These are phyloP conservation scores for Vigna reflexopilosa DNA, from an alignment of 306 rosid genomes.

Conservation along the genomic window DNA sequence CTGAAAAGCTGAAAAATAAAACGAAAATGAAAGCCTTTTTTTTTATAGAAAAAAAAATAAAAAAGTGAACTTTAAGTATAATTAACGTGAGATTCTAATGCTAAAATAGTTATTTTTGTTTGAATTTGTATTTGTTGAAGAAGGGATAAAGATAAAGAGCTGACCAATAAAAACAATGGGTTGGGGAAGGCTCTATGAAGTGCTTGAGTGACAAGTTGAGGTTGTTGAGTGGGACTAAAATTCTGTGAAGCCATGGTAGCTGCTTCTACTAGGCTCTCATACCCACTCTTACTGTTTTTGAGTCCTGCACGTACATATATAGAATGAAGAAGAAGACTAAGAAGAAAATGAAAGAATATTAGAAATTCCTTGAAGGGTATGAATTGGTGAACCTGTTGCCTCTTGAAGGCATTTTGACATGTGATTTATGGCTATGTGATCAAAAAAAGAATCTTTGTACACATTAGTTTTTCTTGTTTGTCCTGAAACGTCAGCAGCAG, in stretches of 20 bases:
- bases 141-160: conserved; percentile 17
- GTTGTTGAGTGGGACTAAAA: conserved; percentile 60
- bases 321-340: background rate
- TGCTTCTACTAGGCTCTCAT: conserved; percentile 79
- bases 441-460: conserved; percentile 74
- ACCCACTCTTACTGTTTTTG: conserved; percentile 69
- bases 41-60: no score
- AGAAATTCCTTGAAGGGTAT: background rate
- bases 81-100: no score
- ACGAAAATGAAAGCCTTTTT: no score
- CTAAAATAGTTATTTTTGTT: no score
- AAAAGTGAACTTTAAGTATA: no score
- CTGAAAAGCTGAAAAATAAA: no score
- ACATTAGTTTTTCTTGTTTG: conserved; percentile 45
- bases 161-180: conserved; percentile 65
- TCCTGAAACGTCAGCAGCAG: conserved; percentile 43
- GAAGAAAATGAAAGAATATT: background rate
- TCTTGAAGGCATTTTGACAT: conserved; percentile 76
- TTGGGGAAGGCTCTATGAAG: conserved; percentile 76
- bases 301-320: conserved; percentile 55
- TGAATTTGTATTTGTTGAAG: no score
- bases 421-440: conserved; percentile 71
- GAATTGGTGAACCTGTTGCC: conserved; percentile 66
- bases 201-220: conserved; percentile 57
- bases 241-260: conserved; percentile 56